A percentile compares a stretch with the other conserved stretches of the same genome.
phyloP scores from a whole-genome alignment of 805 yeast species.

The Candida xyloterini region DNA sequence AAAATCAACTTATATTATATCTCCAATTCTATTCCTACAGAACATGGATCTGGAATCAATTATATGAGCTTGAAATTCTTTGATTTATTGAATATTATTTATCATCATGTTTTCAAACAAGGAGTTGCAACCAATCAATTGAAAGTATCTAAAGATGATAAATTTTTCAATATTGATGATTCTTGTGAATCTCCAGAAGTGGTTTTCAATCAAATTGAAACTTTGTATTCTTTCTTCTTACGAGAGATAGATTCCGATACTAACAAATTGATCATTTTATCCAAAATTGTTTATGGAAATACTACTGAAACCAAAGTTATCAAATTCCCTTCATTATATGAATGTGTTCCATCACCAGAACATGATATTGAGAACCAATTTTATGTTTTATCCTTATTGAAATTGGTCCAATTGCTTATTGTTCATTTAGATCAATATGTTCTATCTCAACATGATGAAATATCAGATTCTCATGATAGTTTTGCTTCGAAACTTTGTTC shows the following conservation, averaged over 20 bases:
- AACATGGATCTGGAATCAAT: slow-evolving; percentile 25
- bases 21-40: slow-evolving; percentile 27
- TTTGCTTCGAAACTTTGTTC: slow-evolving; percentile 33
- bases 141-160: slow-evolving; percentile 22
- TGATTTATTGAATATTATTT: slow-evolving; percentile 24
- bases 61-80: slow-evolving; percentile 31
- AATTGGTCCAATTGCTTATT: slow-evolving; percentile 28
- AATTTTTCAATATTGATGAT: slow-evolving; percentile 7
- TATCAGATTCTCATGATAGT: slow-evolving; percentile 25
- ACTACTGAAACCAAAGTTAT: slow-evolving; percentile 12
- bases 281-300: slow-evolving; percentile 25
- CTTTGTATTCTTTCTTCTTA: slow-evolving; percentile 28
- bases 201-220: slow-evolving; percentile 28
- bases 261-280: slow-evolving; percentile 32
- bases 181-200: slow-evolving; percentile 10
- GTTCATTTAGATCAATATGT: slow-evolving; percentile 32
- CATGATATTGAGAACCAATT: slow-evolving; percentile 21
- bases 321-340: slow-evolving; percentile 22
- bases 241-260: slow-evolving; percentile 33
- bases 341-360: slow-evolving; percentile 13
- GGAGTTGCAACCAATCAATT: slow-evolving; percentile 11
- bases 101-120: slow-evolving; percentile 24
- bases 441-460: slow-evolving; percentile 29
- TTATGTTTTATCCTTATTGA: slow-evolving; percentile 28
- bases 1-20: slow-evolving; percentile 31